phyloP scores from a whole-genome alignment of 1,139 yeast species.

The Zygosaccharomyces sapae region DNA sequence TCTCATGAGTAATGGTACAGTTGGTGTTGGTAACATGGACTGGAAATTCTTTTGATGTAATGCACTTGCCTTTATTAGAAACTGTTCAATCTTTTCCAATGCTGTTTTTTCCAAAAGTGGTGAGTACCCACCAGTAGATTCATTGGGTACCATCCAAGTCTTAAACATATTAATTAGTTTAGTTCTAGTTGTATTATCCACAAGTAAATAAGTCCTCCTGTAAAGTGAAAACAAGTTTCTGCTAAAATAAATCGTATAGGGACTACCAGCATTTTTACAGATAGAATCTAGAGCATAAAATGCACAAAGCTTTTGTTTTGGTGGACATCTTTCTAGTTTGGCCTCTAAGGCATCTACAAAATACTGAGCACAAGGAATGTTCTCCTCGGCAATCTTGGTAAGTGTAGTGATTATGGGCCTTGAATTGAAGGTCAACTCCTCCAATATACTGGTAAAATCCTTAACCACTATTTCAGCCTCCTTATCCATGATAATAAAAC shows the following conservation, averaged over 20 bases:
- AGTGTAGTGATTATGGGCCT: conserved; percentile 82
- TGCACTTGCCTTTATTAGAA: conserved; percentile 57
- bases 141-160: conserved; percentile 75
- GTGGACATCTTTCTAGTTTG: conserved; percentile 64
- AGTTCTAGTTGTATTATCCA: conserved; percentile 67
- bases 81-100: conserved; percentile 67
- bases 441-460: conserved; percentile 39
- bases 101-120: conserved; percentile 74
- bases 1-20: conserved; percentile 29
- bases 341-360: conserved; percentile 69
- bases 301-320: conserved; percentile 77
- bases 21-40: conserved; percentile 31
- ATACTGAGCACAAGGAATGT: conserved; percentile 67
- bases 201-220: conserved; percentile 71
- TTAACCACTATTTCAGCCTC: conserved; percentile 26
- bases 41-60: conserved; percentile 36
- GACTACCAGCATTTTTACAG: conserved; percentile 84
- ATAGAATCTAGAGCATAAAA: conserved; percentile 88
- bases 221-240: conserved; percentile 44
- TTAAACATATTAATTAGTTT: conserved; percentile 73
- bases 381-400: conserved; percentile 83
- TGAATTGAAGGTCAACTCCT: conserved; percentile 81
- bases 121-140: conserved; percentile 38
- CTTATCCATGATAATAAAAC: conserved; percentile 20
- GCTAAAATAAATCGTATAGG: conserved; percentile 72